Evolutionary conservation across 371 early-diverging fungal genomes (phyloP).

Genomic region (Phascolomyces articulosus): DNA sequence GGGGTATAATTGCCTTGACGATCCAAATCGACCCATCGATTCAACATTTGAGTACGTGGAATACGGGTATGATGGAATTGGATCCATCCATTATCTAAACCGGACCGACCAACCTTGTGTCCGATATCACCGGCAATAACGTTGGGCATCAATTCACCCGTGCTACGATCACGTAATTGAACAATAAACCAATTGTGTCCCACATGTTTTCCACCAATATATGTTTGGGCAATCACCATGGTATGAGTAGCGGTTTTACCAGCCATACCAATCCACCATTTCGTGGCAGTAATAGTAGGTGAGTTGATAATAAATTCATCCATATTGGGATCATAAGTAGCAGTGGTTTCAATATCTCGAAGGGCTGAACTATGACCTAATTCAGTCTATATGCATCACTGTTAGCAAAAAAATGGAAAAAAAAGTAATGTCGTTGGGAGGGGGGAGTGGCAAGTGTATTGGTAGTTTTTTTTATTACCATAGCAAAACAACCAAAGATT

Average conservation of each 20-base stretch:
- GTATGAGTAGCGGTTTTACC: slow-evolving; percentile 82
- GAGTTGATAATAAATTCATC: slow-evolving; percentile 87
- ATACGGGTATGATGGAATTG: slow-evolving; percentile 87
- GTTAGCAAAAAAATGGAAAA: too few species aligned
- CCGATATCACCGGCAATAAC: slow-evolving; percentile 90
- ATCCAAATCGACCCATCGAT: slow-evolving; percentile 67
- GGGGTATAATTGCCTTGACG: slow-evolving; percentile 63
- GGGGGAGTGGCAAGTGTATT: too few species aligned
- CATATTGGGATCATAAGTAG: slow-evolving; percentile 75
- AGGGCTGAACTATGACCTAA: slow-evolving; percentile 86
- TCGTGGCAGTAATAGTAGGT: slow-evolving; percentile 82
- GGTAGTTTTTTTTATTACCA: too few species aligned
- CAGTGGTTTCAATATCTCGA: slow-evolving; percentile 86
- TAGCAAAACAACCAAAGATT: slow-evolving; percentile 71
- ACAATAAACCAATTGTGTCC: slow-evolving; percentile 88
- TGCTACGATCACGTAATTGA: slow-evolving; percentile 76
- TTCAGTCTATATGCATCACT: slow-evolving; percentile 63
- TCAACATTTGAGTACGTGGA: slow-evolving; percentile 83
- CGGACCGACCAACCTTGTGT: slow-evolving; percentile 76
- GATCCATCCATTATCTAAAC: slow-evolving; percentile 94
- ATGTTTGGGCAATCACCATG: slow-evolving; percentile 64
- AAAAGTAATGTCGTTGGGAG: background rate
- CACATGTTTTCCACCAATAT: slow-evolving; percentile 65
- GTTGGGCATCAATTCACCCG: slow-evolving; percentile 75
- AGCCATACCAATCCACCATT: slow-evolving; percentile 95